phyloP scores from a whole-genome alignment of 768 basidiomycete genomes.

The Arthromyces matolae region DNA sequence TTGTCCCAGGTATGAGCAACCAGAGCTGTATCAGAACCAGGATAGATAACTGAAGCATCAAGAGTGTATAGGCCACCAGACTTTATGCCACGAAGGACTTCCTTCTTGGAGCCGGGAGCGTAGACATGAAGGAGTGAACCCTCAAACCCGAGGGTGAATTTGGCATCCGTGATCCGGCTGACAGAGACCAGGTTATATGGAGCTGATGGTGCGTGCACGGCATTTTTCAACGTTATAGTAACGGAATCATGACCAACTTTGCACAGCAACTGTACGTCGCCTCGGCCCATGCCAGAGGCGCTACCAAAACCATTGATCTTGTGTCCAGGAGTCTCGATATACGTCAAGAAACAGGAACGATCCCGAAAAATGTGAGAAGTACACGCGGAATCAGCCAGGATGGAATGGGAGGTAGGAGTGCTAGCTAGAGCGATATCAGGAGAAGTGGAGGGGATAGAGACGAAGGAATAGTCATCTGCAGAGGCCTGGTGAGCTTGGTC shows the following conservation, averaged over 20 bases:
- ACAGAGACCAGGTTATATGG: conserved; percentile 17
- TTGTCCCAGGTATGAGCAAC: conserved; percentile 22
- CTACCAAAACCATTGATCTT: conserved; percentile 1
- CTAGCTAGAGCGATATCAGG: neutral
- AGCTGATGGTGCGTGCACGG: neutral
- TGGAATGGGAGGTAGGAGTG: neutral
- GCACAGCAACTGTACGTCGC: neutral
- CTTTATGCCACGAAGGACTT: conserved; percentile 6
- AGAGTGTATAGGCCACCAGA: conserved; percentile 20
- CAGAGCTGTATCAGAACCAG: conserved; percentile 4
- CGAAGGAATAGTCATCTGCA: conserved; percentile 2
- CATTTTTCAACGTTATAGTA: neutral
- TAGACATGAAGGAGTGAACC: neutral
- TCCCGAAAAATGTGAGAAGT: conserved; percentile 5
- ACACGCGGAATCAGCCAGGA: conserved; percentile 2
- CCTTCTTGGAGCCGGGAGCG: neutral
- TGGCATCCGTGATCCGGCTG: conserved; percentile 14
- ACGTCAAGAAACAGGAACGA: neutral
- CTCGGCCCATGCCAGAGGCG: conserved; percentile 1
- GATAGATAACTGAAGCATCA: conserved; percentile 4
- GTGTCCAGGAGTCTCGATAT: conserved; percentile 5
- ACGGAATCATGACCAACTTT: neutral
- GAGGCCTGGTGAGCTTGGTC: too few species aligned
- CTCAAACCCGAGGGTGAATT: conserved; percentile 2
- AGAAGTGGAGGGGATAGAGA: neutral